Evolutionary conservation across 805 yeast genomes (phyloP).

Genomic region (Wickerhamiella shivajii): DNA sequence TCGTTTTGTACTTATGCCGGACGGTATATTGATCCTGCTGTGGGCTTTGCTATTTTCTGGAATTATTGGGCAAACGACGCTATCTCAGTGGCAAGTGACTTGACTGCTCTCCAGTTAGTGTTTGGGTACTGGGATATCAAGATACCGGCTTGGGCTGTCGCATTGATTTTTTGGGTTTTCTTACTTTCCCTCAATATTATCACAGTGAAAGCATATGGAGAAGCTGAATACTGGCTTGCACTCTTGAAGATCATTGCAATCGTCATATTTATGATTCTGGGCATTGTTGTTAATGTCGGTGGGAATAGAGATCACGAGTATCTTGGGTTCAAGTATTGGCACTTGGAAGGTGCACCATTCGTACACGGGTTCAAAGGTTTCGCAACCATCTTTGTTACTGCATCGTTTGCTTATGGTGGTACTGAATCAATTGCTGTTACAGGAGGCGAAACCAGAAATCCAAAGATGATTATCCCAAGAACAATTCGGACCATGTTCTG

Average conservation of each 20-base stretch:
- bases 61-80: constrained; percentile 42
- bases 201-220: constrained; percentile 40
- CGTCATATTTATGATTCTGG: constrained; percentile 44
- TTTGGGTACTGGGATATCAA: constrained; percentile 34
- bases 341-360: constrained; percentile 32
- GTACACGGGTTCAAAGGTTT: constrained; percentile 27
- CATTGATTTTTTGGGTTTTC: constrained; percentile 40
- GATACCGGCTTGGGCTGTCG: constrained; percentile 35
- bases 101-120: constrained; percentile 34
- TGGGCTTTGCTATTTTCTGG: constrained; percentile 38
- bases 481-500: constrained; percentile 43
- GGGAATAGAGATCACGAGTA: constrained; percentile 35
- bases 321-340: constrained; percentile 45
- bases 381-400: constrained; percentile 42
- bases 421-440: constrained; percentile 43
- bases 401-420: constrained; percentile 44
- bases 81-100: constrained; percentile 33
- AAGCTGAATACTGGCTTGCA: constrained; percentile 57
- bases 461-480: constrained; percentile 40
- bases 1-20: constrained; percentile 37
- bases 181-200: constrained; percentile 33
- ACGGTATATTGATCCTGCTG: constrained; percentile 35
- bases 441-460: constrained; percentile 49
- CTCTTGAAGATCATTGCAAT: constrained; percentile 49
- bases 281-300: constrained; percentile 45